These are phyloP conservation scores for Pterocarpus macrocarpus DNA, from an alignment of 306 rosid species.

Conservation along the genomic window DNA sequence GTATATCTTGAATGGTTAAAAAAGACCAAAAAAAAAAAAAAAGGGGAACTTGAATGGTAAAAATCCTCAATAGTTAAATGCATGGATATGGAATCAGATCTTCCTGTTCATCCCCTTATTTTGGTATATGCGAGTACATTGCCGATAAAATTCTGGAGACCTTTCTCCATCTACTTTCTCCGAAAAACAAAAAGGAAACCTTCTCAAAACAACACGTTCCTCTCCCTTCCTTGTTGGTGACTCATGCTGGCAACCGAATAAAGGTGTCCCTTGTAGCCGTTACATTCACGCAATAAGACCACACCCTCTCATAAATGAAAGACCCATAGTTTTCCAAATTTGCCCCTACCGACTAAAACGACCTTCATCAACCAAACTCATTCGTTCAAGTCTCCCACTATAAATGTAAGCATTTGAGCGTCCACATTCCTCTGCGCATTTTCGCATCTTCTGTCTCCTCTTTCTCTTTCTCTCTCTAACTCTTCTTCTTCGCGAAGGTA, in stretches of 20 bases:
- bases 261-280: neutral
- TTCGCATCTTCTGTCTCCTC: neutral
- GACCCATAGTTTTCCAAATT: neutral
- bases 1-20: too few species aligned
- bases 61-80: too few species aligned
- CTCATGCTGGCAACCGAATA: neutral
- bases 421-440: neutral
- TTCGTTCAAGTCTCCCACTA: neutral
- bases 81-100: too few species aligned
- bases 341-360: slow-evolving; percentile 33
- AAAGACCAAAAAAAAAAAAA: too few species aligned
- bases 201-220: neutral
- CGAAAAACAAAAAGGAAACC: neutral
- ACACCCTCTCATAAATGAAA: too few species aligned
- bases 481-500: slow-evolving; percentile 38
- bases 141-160: neutral
- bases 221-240: neutral
- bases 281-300: neutral
- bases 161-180: neutral
- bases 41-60: too few species aligned
- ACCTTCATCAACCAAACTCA: neutral
- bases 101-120: too few species aligned
- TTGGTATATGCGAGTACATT: too few species aligned
- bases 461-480: neutral
- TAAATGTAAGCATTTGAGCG: neutral